Evolutionary conservation across 2,329 filamentous ascomycete species (phyloP), one percentile per base, ranked within the genome.

Genomic region (Penicillium sp.): DNA sequence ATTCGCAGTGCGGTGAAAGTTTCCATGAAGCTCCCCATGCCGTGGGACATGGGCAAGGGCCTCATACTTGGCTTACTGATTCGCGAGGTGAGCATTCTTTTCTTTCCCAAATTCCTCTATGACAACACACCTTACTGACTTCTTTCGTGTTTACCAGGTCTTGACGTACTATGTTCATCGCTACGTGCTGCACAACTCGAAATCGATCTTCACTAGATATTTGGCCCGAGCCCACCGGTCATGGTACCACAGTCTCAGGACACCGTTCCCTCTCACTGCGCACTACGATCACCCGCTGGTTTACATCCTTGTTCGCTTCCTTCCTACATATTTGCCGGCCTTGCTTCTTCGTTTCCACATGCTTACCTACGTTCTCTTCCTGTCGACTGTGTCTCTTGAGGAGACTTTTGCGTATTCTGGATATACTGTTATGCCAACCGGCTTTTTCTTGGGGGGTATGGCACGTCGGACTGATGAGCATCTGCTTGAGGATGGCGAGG

Each of bases 151-250:
- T n/a, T 23, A 23, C 26, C 54, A 75, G 72, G 56, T 70, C 31
- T 47, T 73, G 4, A 58, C 64, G 56, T 96, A 96, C 72, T 83
- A 86, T 65, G 81, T 91, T 63, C 92, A 96, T 75, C 87, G 89
- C 51, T 83, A 84, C 68, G 58, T 88, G 26, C 81, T 96, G 9
- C 92, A 96, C 75, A 48, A 47, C 10, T 10, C n/a, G 19, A 6
- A 31, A 16, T 43, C 44, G 3, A n/a, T 47, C 6, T 29, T 47
- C 31, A 48, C 43, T 5, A 27, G 33, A 14, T 46, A 37, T 77
- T 77, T 67, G 86, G 91, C 75, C 73, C 79, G 62, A 33, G 62
- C 75, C 68, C 85, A 88, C 65, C 60, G 74, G 21, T 65, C 67
- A 33, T 87, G 85, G 85, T 84, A 86, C 56, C 85, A 88, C 66